Evolutionary conservation across 495 filamentous ascomycete genomes (phyloP), one percentile per base, ranked within the genome.

Genomic region (Lentithecium fluviatile): DNA sequence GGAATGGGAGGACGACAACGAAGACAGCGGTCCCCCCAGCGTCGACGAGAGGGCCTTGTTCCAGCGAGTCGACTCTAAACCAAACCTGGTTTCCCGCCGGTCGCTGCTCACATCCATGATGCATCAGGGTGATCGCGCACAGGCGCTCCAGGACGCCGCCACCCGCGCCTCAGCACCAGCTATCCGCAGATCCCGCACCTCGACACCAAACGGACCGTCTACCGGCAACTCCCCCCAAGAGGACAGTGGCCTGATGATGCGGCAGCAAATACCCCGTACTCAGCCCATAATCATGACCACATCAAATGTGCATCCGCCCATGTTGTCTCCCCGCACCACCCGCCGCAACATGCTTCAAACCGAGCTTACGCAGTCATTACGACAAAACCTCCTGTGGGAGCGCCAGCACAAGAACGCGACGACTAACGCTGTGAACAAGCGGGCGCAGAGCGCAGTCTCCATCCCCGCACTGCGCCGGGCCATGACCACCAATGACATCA

Each of bases 261-360:
- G 87, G 78, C 83, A 45, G 80, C 83, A 56, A 86, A 79, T 90
- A 64, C 84, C 89, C 58, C 81, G 87, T 26, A 87, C 93, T 6
- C 91, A 93, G 73, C 92, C 93, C 19, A 97, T 97, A 69, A 84
- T 88, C 69, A 82, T 88, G 78, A 87, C 86, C 32, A 87, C 84
- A 13, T 86, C 88, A 40, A 87, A 83, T 53, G 76, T 70, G 60
- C 80, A 81, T 49, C 83, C 85, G 19, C 85, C 87, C 58, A 83
- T 86, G 4, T 75, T 90, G 37, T 97, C 94, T 6, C 94, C 94
- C 0, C 83, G 90, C 57, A 96, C 95, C 0, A 99, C 95, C 0
- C 85, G 95, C 45, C 83, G 93, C 45, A 95, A 99, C 74, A 99
- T 99, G 94, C 83, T 99, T 55, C 86, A 90, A 34, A 92, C 90